Evolutionary conservation across 108 stramenopile genomes (phyloP), one percentile per base, ranked within the genome.

Genomic region (Skeletonema menzelii): DNA sequence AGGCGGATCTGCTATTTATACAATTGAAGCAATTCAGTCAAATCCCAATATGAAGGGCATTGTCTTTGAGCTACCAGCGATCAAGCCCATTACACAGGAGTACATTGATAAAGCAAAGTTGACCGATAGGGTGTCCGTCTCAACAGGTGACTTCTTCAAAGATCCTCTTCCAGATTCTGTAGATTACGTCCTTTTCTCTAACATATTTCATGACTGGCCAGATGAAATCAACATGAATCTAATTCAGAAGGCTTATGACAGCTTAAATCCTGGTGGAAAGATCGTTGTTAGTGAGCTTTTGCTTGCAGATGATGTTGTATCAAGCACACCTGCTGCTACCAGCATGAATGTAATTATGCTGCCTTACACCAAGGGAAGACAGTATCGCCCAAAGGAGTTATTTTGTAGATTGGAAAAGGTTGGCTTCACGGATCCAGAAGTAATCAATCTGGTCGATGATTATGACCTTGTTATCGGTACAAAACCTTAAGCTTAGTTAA

Each of bases 191-290:
- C 38, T 64, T 4, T 64, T 64, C 8, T 64, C 63, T 3, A 64
- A 64, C 63, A 64, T 64, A 22, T 64, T 64, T 5, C 63, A 64
- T 30, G 63, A 64, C 14, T 64, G 63, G 63, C 63, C 63, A 6
- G 63, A 64, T 30, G 5, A 4, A 5, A 64, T 46, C 40, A 64
- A 64, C 22, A 15, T 2, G 15, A 40, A 64, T 4, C 42, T 64
- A 26, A 64, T 64, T 19, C 35, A 64, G 13, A 64, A 64, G 30
- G 63, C 63, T 1, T 64, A 42, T 40, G 40, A 64, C 26, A 12
- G 63, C 42, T 30, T 64, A 12, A 26, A 26, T 44, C 63, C 63
- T 14, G 63, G 63, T 5, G 63, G 63, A 30, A 40, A 46, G 40
- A 64, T 64, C 44, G 63, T 64, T 46, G 44, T 64, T 27, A 64